Conservation (phyloP, 176 grass and related monocot species). For the Phyllostachys edulis region DNA sequence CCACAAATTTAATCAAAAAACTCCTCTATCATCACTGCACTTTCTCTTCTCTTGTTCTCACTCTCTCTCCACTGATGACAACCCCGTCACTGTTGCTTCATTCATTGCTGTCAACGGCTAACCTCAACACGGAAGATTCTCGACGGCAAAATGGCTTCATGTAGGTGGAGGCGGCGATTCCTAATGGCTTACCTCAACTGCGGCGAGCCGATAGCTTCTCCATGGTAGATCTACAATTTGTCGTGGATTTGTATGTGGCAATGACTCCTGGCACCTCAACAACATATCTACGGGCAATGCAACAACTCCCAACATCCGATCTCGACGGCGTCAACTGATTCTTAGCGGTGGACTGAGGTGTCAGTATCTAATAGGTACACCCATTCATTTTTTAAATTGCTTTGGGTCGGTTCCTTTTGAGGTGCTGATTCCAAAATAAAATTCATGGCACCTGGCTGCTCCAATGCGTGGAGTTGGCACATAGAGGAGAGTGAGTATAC, state of each 20-base stretch:
- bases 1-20: background rate
- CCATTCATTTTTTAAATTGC: background rate
- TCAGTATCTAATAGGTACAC: background rate
- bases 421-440: too few relatives aligned
- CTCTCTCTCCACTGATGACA: too few relatives aligned
- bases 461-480: too few relatives aligned
- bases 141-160: background rate
- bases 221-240: background rate
- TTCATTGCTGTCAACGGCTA: background rate
- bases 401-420: too few relatives aligned
- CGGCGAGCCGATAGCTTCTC: background rate
- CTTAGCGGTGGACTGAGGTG: background rate
- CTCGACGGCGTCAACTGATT: background rate
- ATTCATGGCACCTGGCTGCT: too few relatives aligned
- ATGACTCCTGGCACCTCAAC: background rate
- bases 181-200: background rate
- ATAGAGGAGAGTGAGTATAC: too few relatives aligned
- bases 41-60: too few relatives aligned
- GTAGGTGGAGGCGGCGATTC: background rate
- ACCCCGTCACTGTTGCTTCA: background rate
- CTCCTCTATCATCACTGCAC: background rate
- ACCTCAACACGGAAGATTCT: background rate
- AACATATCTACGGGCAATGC: background rate
- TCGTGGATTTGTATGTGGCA: background rate
- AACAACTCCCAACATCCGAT: background rate